Evolutionary conservation across 805 yeast genomes (phyloP), one percentile per base, ranked within the genome.

Genomic region (Pichia phayaonensis): DNA sequence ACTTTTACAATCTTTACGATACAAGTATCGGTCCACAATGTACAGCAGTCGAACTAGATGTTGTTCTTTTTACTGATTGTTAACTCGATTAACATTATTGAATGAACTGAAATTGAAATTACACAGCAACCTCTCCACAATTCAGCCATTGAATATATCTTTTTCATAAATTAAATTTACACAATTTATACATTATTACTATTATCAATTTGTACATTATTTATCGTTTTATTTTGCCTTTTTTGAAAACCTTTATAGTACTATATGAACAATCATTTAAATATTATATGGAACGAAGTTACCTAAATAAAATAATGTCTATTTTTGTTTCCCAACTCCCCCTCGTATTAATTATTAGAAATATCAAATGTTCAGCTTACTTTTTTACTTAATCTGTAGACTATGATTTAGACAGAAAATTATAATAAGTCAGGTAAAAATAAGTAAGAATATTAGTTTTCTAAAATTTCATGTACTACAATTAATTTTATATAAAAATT

Each of bases 1-100:
- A 72, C 62, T 85, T 85, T 77, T 84, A 82, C 83, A 85, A 85
- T 76, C 72, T 85, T 69, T 85, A 85, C 69, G 87, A 83, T 65
- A 71, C 80, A 66, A 66, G 72, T 57, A 65, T 81, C 49, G 88
- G 83, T 52, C 67, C 63, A 27, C 86, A 82, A 62, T 84, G 90
- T 75, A 63, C 70, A 49, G 74, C 82, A 52, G 85, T 85, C 60
- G 70, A 80, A 64, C 75, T 85, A 61, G 72, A 72, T 55, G 72
- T 81, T 57, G 79, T 83, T 56, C 80, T 78, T 61, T 72, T 83
- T 59, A 74, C 81, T 55, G 59, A 66, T 43, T 83, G 90, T 72
- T 73, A 50, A 51, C 4, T 8, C 20, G 8, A 34, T n/a, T 5
- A 34, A 5, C n/a, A 11, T 8, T 34, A n/a, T 34, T 16, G 11